Base-by-base conservation (phyloP, 495 filamentous ascomycete species). In the Aspergillus bridgeri region DNA sequence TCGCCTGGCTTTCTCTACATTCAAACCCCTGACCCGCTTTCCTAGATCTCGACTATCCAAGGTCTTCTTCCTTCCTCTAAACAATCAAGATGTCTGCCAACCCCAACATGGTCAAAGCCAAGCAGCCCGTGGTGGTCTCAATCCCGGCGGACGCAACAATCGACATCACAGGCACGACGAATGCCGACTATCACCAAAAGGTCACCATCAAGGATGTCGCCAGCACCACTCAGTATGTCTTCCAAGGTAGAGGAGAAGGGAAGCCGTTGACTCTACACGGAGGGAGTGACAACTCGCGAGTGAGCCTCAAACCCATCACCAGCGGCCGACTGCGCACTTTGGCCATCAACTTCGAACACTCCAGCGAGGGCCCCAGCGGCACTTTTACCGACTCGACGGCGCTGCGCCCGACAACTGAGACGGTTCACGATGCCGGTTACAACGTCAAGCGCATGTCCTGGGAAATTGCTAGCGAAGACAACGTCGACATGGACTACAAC, bases 391-490 rank as follows among this genome's bases (percentile, higher is more conserved):
- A 25, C 8, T 52, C 50, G 13, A 13, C 22, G 50, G 50, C 42
- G 0, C 50, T 52, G 18, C 19, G 22, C 15, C 50, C 50, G 13
- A 23, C 42, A 15, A 42, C 20, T 21, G 11, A 52, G 9, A 43
- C 50, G 2, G 29, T 52, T 9, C 23, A 52, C 29, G 33, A 52
- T 23, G 33, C 20, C 13, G 11, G 42, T 0, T 42, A 43, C 50
- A 52, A 52, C 2, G 50, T 52, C 13, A 33, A n/a, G 13, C 23
- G 9, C 27, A 52, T 52, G 50, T 19, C 21, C 15, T 52, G 50
- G 50, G 50, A 52, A 20, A 52, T 52, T 6, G n/a, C 33, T 4
- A 52, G 50, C 17, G 50, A 52, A 17, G 50, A 52, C 19, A 52
- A 52, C 19, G 33, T 42, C 4, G 50, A 52, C 8, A 21, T 42